phyloP scores from a whole-genome alignment of 2,329 filamentous ascomycete species.

The Fusarium sp. region DNA sequence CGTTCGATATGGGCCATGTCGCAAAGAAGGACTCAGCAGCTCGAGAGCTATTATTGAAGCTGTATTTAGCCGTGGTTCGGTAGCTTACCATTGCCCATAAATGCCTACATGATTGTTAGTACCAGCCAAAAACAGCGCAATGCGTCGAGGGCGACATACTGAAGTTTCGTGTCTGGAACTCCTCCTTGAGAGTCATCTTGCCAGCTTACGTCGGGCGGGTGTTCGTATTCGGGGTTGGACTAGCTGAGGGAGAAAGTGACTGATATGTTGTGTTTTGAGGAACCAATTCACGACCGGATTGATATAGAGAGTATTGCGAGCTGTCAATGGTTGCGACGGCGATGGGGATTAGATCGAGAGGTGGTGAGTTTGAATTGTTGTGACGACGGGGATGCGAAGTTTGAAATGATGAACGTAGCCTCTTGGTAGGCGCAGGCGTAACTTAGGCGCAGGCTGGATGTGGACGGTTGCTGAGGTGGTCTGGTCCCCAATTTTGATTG shows the following conservation, averaged over 20 bases:
- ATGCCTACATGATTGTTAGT: slow-evolving; percentile 68
- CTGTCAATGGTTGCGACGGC: slow-evolving; percentile 39
- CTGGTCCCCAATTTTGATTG: slow-evolving; percentile 48
- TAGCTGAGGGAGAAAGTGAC: slow-evolving; percentile 24
- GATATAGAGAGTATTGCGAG: slow-evolving; percentile 26
- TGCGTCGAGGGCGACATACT: slow-evolving; percentile 64
- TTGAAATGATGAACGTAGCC: slow-evolving; percentile 53
- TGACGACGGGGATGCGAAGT: slow-evolving; percentile 35
- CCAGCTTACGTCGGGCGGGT: slow-evolving; percentile 48
- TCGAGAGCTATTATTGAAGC: slow-evolving; percentile 24
- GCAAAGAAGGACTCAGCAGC: slow-evolving; percentile 19
- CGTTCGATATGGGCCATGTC: slow-evolving; percentile 16
- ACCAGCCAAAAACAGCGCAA: slow-evolving; percentile 9
- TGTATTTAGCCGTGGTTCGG: slow-evolving; percentile 16
- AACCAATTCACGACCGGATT: slow-evolving; percentile 22
- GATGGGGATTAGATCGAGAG: slow-evolving; percentile 24
- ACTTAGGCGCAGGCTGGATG: slow-evolving; percentile 17
- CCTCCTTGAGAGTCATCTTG: slow-evolving; percentile 79
- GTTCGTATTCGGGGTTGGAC: slow-evolving; percentile 40
- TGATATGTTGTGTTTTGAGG: slow-evolving; percentile 4
- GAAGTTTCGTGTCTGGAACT: slow-evolving; percentile 80
- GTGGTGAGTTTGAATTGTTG: slow-evolving; percentile 29
- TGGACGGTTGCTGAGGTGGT: slow-evolving; percentile 29
- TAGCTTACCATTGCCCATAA: slow-evolving; percentile 79
- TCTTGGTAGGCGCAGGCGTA: slow-evolving; percentile 44